A percentile compares a stretch with the other conserved stretches of the same genome.
Evolutionary conservation across 352 stramenopile genomes (phyloP).

Genomic region (Halophytophthora polymorphica): DNA sequence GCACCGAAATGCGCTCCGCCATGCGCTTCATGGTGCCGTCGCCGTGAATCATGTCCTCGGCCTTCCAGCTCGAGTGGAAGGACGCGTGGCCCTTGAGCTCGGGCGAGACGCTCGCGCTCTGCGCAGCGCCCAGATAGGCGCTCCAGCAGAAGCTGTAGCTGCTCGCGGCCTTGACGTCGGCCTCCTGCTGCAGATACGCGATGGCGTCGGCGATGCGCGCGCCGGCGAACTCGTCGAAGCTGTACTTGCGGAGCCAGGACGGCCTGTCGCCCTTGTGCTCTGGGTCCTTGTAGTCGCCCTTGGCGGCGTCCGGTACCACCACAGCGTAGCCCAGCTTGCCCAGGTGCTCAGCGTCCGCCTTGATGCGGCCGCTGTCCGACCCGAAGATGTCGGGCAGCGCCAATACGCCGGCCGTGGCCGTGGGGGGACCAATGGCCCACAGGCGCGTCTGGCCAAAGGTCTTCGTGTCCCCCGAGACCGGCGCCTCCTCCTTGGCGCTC

Average conservation of each 20-base stretch:
- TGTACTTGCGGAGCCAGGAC: conserved; percentile 15
- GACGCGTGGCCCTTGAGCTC: conserved; percentile 25
- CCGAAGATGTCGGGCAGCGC: conserved; percentile 49
- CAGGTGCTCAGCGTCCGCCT: conserved; percentile 44
- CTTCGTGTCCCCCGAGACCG: conserved; percentile 17
- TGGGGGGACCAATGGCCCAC: conserved; percentile 29
- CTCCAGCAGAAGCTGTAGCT: conserved; percentile 46
- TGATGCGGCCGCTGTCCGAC: conserved; percentile 45
- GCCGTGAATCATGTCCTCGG: conserved; percentile 19
- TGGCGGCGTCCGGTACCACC: conserved; percentile 35
- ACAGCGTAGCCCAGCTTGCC: conserved; percentile 47
- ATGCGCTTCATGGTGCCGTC: conserved; percentile 36
- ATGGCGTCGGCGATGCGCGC: conserved; percentile 20
- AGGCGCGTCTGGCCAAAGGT: conserved; percentile 31
- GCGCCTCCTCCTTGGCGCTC: conserved; percentile 11
- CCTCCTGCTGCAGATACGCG: conserved; percentile 23
- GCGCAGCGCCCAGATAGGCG: conserved; percentile 22
- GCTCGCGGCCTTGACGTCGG: conserved; percentile 16
- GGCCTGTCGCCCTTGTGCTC: conserved; percentile 2
- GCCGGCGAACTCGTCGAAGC: conserved; percentile 9
- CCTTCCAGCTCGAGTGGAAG: conserved; percentile 28
- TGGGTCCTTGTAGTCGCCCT: conserved; percentile 28
- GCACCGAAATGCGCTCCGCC: conserved; percentile 28
- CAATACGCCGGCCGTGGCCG: conserved; percentile 30
- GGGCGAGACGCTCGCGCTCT: conserved; percentile 2